Evolutionary conservation across 495 filamentous ascomycete species (phyloP).

Genomic region (Podospora conica): DNA sequence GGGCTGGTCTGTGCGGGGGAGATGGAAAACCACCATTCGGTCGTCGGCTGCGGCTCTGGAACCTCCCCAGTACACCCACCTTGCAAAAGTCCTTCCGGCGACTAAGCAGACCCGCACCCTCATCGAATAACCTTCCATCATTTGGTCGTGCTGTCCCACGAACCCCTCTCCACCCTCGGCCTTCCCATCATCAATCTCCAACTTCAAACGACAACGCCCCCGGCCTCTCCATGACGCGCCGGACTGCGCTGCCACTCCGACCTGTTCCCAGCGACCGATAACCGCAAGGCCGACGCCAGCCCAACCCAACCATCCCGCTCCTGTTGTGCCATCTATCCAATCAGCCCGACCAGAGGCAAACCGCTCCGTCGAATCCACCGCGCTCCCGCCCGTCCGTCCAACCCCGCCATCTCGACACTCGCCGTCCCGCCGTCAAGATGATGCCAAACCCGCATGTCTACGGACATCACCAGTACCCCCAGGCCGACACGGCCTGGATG

Average conservation of each 20-base stretch:
- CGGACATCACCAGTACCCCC: slow-evolving; percentile 69
- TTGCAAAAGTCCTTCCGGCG: slow-evolving; percentile 1
- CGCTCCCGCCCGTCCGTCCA: background rate
- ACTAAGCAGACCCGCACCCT: background rate
- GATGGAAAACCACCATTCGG: slow-evolving; percentile 16
- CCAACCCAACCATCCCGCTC: background rate
- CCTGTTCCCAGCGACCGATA: slow-evolving; percentile 16
- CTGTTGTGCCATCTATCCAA: background rate
- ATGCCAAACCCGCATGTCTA: slow-evolving; percentile 41
- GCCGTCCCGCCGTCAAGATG: slow-evolving; percentile 25
- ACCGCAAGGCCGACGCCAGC: background rate
- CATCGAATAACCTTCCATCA: background rate
- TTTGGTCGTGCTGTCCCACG: background rate
- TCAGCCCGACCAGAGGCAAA: background rate
- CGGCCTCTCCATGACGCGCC: slow-evolving; percentile 22
- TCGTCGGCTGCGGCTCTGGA: slow-evolving; percentile 15
- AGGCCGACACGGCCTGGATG: slow-evolving; percentile 72
- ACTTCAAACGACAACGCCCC: background rate
- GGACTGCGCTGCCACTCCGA: slow-evolving; percentile 16
- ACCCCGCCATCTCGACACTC: background rate
- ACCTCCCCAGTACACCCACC: background rate
- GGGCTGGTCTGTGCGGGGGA: slow-evolving; percentile 13
- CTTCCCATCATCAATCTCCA: background rate
- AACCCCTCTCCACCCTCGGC: background rate
- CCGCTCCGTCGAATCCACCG: background rate